Conservation (phyloP, 257 asterid genomes). For the Solanum bulbocastanum region DNA sequence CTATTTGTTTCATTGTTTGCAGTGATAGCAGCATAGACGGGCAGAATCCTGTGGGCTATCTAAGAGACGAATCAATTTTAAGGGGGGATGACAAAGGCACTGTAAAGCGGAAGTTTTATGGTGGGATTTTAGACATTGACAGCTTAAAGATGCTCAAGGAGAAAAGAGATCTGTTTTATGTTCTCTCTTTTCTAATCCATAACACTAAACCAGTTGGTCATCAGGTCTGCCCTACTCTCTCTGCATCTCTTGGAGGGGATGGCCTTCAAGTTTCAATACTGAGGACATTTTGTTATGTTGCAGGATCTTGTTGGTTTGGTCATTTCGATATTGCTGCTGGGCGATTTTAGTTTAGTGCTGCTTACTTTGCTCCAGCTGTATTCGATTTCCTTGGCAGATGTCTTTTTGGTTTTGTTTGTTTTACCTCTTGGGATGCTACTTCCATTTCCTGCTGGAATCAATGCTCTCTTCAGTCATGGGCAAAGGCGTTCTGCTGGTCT, state of each 20-base stretch:
- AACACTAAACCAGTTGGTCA: conserved; percentile 96
- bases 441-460: conserved; percentile 97
- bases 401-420: conserved; percentile 78
- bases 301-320: conserved; percentile 99
- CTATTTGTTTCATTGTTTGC: conserved; percentile 7
- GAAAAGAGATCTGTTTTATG: conserved; percentile 63
- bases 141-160: conserved; percentile 72
- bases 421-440: conserved; percentile 85
- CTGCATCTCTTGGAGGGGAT: neutral
- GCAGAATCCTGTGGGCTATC: conserved; percentile 9
- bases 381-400: conserved; percentile 77
- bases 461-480: conserved; percentile 94
- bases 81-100: conserved; percentile 27
- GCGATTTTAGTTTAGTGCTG: conserved; percentile 95
- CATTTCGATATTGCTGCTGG: conserved; percentile 86
- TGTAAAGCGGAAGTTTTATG: conserved; percentile 38
- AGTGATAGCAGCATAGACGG: conserved; percentile 19
- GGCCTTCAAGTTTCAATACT: neutral
- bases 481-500: conserved; percentile 95
- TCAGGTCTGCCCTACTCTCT: conserved; percentile 43
- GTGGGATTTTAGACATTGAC: conserved; percentile 57
- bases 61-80: conserved; percentile 30
- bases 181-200: conserved; percentile 74
- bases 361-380: conserved; percentile 94
- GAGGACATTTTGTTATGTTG: conserved; percentile 8